These are phyloP conservation scores for Plectosphaerella sp. DNA, from an alignment of 2,329 filamentous ascomycete species.

Conservation along the genomic window DNA sequence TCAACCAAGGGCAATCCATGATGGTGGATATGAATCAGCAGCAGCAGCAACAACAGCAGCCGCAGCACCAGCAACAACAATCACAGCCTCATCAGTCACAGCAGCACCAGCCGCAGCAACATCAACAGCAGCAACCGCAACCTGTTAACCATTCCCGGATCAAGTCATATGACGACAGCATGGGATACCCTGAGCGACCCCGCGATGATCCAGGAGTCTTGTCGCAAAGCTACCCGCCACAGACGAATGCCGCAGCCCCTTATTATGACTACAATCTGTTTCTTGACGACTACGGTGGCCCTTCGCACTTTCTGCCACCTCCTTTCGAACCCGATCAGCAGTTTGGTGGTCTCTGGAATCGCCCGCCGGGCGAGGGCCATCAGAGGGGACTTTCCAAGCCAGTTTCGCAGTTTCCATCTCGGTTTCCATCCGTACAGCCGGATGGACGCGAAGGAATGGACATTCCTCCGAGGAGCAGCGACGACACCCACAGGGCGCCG, in stretches of 20 bases:
- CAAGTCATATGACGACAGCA: constrained; percentile 44
- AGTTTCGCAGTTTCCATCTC: constrained; percentile 47
- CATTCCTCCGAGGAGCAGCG: constrained; percentile 31
- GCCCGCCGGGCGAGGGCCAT: constrained; percentile 31
- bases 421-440: constrained; percentile 49
- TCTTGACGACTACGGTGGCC: constrained; percentile 50
- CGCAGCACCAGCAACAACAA: constrained; percentile 19
- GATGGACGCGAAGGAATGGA: constrained; percentile 44
- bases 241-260: constrained; percentile 29
- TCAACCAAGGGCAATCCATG: constrained; percentile 46
- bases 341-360: constrained; percentile 46
- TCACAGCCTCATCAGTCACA: neutral
- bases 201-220: constrained; percentile 41
- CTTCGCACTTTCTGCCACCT: constrained; percentile 51
- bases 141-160: constrained; percentile 34
- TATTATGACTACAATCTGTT: constrained; percentile 58
- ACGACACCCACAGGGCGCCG: constrained; percentile 30
- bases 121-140: neutral
- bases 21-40: constrained; percentile 39
- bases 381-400: constrained; percentile 41
- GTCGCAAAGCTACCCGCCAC: constrained; percentile 32
- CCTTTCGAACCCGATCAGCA: constrained; percentile 50
- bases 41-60: neutral
- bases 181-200: constrained; percentile 43
- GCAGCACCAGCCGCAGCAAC: neutral